Evolutionary conservation across 2,329 filamentous ascomycete genomes (phyloP), one percentile per base, ranked within the genome.

Genomic region (Ophiostoma fasciatum): DNA sequence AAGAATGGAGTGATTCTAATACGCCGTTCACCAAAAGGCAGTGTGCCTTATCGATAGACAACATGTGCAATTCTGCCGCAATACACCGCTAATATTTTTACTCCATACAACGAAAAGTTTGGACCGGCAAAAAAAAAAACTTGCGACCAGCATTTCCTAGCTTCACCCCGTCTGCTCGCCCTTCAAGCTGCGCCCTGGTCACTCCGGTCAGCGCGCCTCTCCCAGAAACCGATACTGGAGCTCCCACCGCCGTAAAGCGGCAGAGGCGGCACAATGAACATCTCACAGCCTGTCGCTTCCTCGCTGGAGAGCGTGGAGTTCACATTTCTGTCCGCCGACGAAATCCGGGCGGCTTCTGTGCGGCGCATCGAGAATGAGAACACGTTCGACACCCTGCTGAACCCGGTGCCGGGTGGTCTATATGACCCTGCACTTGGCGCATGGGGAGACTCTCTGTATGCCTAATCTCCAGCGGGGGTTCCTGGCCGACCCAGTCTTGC

Each of bases 371-470:
- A 92, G 52, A 93, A 92, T 62, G 79, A 85, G 35, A 82, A 73
- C 46, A 94, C 90, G n/a, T 90, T 96, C 56, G 90, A 96, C 59
- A 84, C 75, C 40, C 73, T 94, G 38, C 69, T 92, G 46, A 87
- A 94, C 49, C 87, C 88, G 7, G 72, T 92, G 9, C 82, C 85
- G 12, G 85, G 85, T 40, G 90, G 90, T 54, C 69, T 98, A 8
- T 94, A 98, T 53, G 90, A 94, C 58, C 74, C 82, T 38, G 87
- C 88, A 31, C 67, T 98, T 42, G 90, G 90, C 21, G 83, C 88
- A 36, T 94, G 84, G 70, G 76, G 81, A 32, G 84, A 94, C 52
- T 73, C 81, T 55, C 66, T 76, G 82, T 92, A 70, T 62, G 75
- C 59, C 13, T 3, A 3, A n/a, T 4, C 17, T 6, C 18, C 20